Conservation (phyloP, 192 early-diverging fungal genomes). For the Radiomyces spectabilis region DNA sequence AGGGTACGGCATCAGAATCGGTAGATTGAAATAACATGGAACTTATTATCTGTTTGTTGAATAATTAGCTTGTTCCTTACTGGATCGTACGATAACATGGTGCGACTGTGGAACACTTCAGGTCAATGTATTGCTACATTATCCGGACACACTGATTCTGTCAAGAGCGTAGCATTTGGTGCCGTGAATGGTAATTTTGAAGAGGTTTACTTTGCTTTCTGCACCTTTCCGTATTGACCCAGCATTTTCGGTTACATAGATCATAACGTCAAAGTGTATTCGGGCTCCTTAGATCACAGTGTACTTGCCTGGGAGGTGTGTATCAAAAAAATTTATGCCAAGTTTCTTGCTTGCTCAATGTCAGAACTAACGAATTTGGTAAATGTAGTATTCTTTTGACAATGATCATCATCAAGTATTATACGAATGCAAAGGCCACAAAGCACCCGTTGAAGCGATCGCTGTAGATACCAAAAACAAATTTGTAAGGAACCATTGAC, state of each 20-base stretch:
- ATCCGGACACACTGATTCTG: constrained; percentile 59
- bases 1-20: not conserved
- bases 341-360: no score
- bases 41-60: not conserved
- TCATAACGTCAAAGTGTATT: no score
- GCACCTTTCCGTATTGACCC: no score
- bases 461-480: constrained; percentile 46
- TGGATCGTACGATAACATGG: constrained; percentile 78
- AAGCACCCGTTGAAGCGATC: constrained; percentile 72
- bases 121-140: constrained; percentile 61
- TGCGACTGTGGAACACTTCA: constrained; percentile 77
- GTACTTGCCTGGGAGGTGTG: constrained; percentile 54
- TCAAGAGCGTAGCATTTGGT: constrained; percentile 74
- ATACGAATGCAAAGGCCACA: constrained; percentile 75
- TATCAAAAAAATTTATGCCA: not conserved
- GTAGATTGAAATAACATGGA: constrained; percentile 1
- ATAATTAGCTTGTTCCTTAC: constrained; percentile 52
- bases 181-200: constrained; percentile 38
- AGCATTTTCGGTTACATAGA: no score
- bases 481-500: constrained; percentile 20
- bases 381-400: constrained; percentile 19
- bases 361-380: no score
- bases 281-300: constrained; percentile 59
- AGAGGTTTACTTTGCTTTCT: not conserved
- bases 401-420: constrained; percentile 39